Conservation (phyloP, 2,329 filamentous ascomycete genomes). For the Penicillium sp. region DNA sequence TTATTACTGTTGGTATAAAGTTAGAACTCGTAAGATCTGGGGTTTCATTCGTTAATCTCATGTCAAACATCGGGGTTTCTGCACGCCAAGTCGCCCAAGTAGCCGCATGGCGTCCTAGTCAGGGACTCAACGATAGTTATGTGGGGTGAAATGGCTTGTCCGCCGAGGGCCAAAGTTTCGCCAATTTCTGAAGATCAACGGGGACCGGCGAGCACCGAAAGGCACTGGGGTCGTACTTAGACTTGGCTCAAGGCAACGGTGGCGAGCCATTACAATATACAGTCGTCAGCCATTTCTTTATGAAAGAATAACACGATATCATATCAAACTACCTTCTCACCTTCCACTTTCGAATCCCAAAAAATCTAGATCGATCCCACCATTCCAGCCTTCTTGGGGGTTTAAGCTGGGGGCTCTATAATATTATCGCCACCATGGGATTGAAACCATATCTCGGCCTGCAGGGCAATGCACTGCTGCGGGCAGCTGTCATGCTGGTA, state of each 20-base stretch:
- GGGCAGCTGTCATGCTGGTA: conserved; percentile 32
- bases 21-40: neutral
- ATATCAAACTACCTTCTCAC: neutral
- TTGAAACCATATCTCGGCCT: conserved; percentile 32
- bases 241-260: neutral
- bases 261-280: neutral
- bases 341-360: neutral
- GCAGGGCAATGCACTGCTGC: conserved; percentile 30
- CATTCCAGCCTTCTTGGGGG: neutral
- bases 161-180: neutral
- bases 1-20: neutral
- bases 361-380: neutral
- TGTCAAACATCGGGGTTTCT: neutral
- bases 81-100: conserved; percentile 3
- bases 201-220: conserved; percentile 12
- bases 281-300: neutral
- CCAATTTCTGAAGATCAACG: conserved; percentile 7
- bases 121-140: neutral
- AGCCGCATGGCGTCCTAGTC: conserved; percentile 3
- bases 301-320: neutral
- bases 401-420: neutral
- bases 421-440: conserved; percentile 21
- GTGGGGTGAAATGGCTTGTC: conserved; percentile 5
- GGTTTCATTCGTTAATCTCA: neutral
- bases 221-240: neutral